Percentiles rank a stretch among this genome's conserved stretches.
These are phyloP conservation scores for Emericellopsis atlantica DNA, from an alignment of 2,329 filamentous ascomycete species.

Conservation along the genomic window DNA sequence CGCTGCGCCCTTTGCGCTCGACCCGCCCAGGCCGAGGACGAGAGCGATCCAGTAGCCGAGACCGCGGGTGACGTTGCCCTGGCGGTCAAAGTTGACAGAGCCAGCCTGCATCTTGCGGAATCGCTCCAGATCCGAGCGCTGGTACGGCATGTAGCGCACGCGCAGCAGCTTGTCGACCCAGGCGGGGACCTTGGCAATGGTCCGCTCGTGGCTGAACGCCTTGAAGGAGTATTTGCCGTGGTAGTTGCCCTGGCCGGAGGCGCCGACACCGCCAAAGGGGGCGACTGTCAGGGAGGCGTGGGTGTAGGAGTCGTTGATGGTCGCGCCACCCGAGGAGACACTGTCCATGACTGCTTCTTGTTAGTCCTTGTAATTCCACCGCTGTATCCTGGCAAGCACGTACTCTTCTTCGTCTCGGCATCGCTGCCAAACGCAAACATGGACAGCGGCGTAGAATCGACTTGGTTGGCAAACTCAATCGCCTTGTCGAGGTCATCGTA, in stretches of 20 bases:
- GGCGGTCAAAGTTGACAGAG: constrained; percentile 50
- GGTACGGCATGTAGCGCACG: constrained; percentile 56
- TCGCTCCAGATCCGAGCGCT: constrained; percentile 27
- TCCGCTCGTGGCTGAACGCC: constrained; percentile 25
- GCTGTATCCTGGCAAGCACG: constrained; percentile 9
- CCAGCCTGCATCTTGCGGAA: constrained; percentile 26
- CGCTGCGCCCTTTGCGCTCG: constrained; percentile 34
- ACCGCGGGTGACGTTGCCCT: constrained; percentile 37
- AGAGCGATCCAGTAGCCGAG: constrained; percentile 41
- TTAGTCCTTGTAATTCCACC: constrained; percentile 3
- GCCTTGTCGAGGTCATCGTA: constrained; percentile 75
- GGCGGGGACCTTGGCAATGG: constrained; percentile 20
- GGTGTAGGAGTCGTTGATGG: constrained; percentile 33
- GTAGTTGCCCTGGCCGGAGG: constrained; percentile 33
- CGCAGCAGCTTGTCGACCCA: constrained; percentile 40
- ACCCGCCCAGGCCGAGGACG: constrained; percentile 37
- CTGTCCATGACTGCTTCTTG: constrained; percentile 21
- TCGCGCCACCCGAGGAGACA: constrained; percentile 35
- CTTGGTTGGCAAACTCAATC: constrained; percentile 65
- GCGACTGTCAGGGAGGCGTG: constrained; percentile 26
- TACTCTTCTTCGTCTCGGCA: constrained; percentile 62
- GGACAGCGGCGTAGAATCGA: constrained; percentile 73
- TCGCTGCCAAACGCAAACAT: constrained; percentile 79
- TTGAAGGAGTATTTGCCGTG: constrained; percentile 35
- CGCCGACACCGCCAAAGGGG: constrained; percentile 37